Base-by-base conservation (phyloP, 225 moss, liverwort and hornwort species). In the Marchantia polymorpha region DNA sequence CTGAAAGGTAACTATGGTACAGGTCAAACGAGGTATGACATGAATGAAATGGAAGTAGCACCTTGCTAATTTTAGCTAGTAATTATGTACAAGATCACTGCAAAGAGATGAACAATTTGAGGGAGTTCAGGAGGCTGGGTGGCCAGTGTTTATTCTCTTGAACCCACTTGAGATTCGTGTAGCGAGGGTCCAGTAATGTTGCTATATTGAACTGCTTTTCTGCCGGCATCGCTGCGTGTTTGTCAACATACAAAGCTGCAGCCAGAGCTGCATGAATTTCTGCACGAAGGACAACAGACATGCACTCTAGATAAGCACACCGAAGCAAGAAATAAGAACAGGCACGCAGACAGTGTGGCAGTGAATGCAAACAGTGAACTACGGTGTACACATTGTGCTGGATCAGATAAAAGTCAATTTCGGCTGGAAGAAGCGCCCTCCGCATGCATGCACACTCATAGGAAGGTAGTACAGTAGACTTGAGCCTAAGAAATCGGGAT, bases 161-260 rank as follows among this genome's bases (percentile, higher is more conserved):
- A 27, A 87, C 89, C 87, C 89, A 90, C 8, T 83, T 77, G 9
- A 85, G 58, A 72, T 90, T 78, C 12, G 85, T 84, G 72, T 90
- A 90, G 27, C 89, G 87, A 15, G 84, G 82, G 72, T 90, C 89
- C 56, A 90, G 78, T 27, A 90, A 83, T 2, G 89, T 90, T 23
- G 89, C 89, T 30, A 90, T 81, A 26, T 87, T 86, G 80, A 90
- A 90, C 66, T 90, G 89, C 65, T 85, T 87, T 75, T 87, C 89
- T 3, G 89, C 87, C 13, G 82, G 81, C 75, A 85, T 54, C 12
- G 85, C 79, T 39, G 87, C 87, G 74, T 87, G 79, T 75, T 90
- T 90, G 77, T 90, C 89, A 22, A 79, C 82, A 55, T 90, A 87
- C 4, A 90, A 58, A 25, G 87, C 89, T 15, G 87, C 89, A 77